These are phyloP conservation scores for Kazachstania sp. DNA, from an alignment of 1,139 yeast species.

Conservation along the genomic window DNA sequence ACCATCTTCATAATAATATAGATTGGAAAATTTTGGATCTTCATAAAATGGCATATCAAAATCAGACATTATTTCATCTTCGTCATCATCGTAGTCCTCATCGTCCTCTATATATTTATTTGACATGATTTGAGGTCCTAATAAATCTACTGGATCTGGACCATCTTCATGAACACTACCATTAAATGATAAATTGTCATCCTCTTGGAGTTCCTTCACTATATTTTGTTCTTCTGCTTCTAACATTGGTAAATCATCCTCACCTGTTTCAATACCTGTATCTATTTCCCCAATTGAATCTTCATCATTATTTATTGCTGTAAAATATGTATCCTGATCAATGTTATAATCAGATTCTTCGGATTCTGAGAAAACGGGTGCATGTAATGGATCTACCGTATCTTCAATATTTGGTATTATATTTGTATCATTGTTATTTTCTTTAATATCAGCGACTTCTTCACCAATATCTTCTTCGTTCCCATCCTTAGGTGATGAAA, in stretches of 20 bases:
- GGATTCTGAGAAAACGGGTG: constrained; percentile 27
- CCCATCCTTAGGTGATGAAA: constrained; percentile 9
- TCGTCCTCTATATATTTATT: constrained; percentile 19
- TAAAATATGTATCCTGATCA: constrained; percentile 62
- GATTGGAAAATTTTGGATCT: constrained; percentile 32
- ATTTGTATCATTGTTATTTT: constrained; percentile 28
- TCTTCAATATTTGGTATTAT: constrained; percentile 26
- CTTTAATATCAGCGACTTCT: constrained; percentile 35
- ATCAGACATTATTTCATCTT: constrained; percentile 29
- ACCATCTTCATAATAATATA: constrained; percentile 27
- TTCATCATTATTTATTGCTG: constrained; percentile 46
- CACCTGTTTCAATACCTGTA: constrained; percentile 44
- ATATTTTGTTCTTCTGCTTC: constrained; percentile 42
- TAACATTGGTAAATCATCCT: constrained; percentile 45
- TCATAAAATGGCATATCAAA: constrained; percentile 34
- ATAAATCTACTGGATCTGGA: constrained; percentile 21
- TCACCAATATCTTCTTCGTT: constrained; percentile 65
- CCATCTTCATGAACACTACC: constrained; percentile 30
- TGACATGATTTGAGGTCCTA: background rate
- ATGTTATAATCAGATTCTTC: constrained; percentile 58
- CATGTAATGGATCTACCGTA: constrained; percentile 36
- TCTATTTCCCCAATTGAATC: constrained; percentile 31
- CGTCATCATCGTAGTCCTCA: constrained; percentile 36
- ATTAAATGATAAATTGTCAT: constrained; percentile 31
- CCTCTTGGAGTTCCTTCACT: constrained; percentile 34